These are phyloP conservation scores for Lyophyllum atratum DNA, from an alignment of 768 basidiomycete species.

Conservation along the genomic window DNA sequence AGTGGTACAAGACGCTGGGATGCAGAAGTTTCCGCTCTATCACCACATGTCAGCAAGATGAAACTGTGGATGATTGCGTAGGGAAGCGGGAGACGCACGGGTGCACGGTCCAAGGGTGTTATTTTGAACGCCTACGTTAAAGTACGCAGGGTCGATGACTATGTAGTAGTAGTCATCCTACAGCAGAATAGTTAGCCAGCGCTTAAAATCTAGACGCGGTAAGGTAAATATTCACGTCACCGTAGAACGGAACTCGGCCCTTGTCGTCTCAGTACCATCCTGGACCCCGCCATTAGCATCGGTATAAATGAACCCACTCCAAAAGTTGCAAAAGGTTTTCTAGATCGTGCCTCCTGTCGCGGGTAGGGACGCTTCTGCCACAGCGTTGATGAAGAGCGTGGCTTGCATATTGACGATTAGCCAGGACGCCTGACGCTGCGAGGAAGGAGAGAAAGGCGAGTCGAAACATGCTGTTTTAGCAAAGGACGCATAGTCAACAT, in stretches of 20 bases:
- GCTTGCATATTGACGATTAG: conserved; percentile 19
- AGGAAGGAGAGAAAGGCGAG: background rate
- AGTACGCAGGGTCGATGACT: conserved; percentile 19
- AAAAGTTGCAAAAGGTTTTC: conserved; percentile 17
- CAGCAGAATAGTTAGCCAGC: background rate
- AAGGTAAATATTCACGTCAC: conserved; percentile 13
- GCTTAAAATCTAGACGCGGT: too few relatives aligned
- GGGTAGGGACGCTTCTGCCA: conserved; percentile 16
- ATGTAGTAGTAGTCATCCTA: conserved; percentile 31
- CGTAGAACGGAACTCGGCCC: conserved; percentile 26
- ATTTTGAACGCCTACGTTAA: background rate
- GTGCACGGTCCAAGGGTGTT: background rate
- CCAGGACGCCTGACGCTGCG: background rate
- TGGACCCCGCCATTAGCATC: conserved; percentile 24
- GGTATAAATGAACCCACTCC: conserved; percentile 24
- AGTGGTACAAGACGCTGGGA: conserved; percentile 20
- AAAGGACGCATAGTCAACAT: background rate
- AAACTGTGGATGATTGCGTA: background rate
- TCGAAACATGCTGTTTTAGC: background rate
- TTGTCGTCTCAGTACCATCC: conserved; percentile 22
- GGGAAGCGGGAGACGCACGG: background rate
- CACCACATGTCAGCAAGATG: background rate
- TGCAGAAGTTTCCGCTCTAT: conserved; percentile 17
- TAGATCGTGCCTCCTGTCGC: conserved; percentile 6
- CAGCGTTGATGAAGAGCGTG: conserved; percentile 23